Evolutionary conservation across 78 protist species (phyloP), one percentile per base, ranked within the genome.

Genomic region (Speleostelium caveatum): DNA sequence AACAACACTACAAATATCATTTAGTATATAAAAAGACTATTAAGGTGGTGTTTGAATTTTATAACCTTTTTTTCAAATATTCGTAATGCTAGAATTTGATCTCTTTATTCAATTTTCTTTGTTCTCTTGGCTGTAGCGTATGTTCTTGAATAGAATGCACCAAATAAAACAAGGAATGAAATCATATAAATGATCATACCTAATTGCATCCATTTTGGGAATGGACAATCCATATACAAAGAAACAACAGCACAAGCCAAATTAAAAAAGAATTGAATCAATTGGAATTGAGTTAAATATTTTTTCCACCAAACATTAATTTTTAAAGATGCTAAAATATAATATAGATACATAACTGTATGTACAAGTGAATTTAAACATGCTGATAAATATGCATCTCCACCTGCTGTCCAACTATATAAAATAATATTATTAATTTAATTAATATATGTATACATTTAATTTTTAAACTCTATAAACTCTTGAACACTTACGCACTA

Each of bases 211-310:
- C 93, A 93, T 24, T 21, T 39, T 45, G 68, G 73, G 75, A 80
- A 93, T 36, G 42, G 58, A 51, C 85, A 67, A 33, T 60, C 68
- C 21, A 66, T 16, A 30, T 42, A 78, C 28, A 91, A 7, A 5
- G 63, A 75, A 36, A 28, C 22, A 1, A 71, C 12, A 2, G 86
- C 68, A 49, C 73, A 41, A 10, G 24, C 0, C n/a, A 93, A 17
- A 67, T 63, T 45, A 19, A 93, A 16, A 0, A 66, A 33, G 33
- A 93, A 93, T 69, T 93, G 95, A 22, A 35, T 7, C 58, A 93
- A 75, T 60, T 93, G 95, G 32, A 93, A 28, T 77, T 86, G 95
- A 3, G 95, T 93, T 10, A 93, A 22, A 66, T 86, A 85, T 53
- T 68, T 73, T 83, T 93, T 93, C 95, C 95, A 91, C 90, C 90